Base-by-base conservation (phyloP, 768 basidiomycete genomes). In the Dentipellis sp. region DNA sequence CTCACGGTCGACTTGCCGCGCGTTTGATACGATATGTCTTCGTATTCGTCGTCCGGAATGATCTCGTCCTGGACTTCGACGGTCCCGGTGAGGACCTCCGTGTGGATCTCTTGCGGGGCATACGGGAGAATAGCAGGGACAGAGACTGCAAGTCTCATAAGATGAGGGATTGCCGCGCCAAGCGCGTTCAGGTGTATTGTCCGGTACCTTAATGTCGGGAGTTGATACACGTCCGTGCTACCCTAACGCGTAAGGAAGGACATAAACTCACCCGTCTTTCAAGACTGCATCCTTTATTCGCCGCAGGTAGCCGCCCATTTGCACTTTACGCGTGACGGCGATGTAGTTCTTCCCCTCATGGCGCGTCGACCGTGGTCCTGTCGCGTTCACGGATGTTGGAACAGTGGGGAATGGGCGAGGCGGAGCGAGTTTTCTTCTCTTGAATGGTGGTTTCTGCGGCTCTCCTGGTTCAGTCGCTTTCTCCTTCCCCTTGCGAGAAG, bases 141-240 rank as follows among this genome's bases (percentile, higher is more conserved):
- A 19, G 89, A 84, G 5, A 84, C 77, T 11, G 79, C 71, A 12
- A 95, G 75, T 49, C 82, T 81, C 29, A 87, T 70, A 21, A 91
- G 80, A 63, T 84, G 84, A 2, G 92, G 91, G 56, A 94, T 93
- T 1, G 93, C 91, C 4, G 92, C 92, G 22, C 91, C 92, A 83
- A 94, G 86, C 6, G 89, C 92, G 57, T 79, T 82, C 46, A 94
- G 69, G 67, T 84, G 80, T 35, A 94, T 68, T 4, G 79, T 82
- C 59, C 86, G 86, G 64, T 88, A 84, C 37, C 88, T 91, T 62
- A 11, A 10, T 40, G 14, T 59, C n/a, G 39, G n/a, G 14, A 49
- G n/a, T 11, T 1, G 16, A 7, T 14, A 22, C n/a, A 53, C 52
- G 55, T 49, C 10, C 38, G 36, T 23, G 9, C 49, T 10, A 23